Evolutionary conservation across 2,329 filamentous ascomycete species (phyloP).

Genomic region (Alternaria sp.): DNA sequence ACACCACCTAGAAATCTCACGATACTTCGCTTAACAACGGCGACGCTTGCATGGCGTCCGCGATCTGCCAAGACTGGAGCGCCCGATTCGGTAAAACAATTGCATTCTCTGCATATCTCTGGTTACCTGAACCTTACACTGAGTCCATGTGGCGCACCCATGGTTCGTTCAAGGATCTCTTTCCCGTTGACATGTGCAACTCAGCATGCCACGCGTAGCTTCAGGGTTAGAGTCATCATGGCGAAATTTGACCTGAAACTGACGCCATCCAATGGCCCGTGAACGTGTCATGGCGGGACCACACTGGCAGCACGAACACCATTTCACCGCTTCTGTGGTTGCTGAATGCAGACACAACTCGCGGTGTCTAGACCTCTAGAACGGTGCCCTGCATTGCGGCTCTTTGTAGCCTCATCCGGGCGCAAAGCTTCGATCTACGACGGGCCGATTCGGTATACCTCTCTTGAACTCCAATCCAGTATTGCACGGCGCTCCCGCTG

Average conservation of each 20-base stretch:
- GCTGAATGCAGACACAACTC: background rate
- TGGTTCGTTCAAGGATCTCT: conserved; percentile 4
- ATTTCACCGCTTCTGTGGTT: conserved; percentile 17
- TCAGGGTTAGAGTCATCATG: conserved; percentile 18
- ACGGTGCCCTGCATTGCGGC: conserved; percentile 17
- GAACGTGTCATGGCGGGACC: conserved; percentile 22
- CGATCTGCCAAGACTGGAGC: conserved; percentile 9
- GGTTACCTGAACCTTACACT: background rate
- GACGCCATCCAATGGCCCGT: conserved; percentile 20
- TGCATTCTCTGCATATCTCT: conserved; percentile 28
- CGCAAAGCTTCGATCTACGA: background rate
- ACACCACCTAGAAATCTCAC: conserved; percentile 29
- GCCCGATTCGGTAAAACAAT: conserved; percentile 26
- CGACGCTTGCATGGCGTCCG: conserved; percentile 10
- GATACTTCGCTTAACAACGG: conserved; percentile 34
- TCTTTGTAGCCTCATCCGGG: conserved; percentile 7
- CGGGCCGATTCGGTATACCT: conserved; percentile 8
- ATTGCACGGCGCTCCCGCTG: conserved; percentile 1
- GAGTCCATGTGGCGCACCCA: background rate
- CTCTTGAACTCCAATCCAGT: background rate
- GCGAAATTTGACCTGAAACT: conserved; percentile 20
- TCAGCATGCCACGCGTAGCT: conserved; percentile 24
- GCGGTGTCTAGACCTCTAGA: conserved; percentile 1
- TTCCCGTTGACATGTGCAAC: conserved; percentile 7
- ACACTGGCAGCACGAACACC: conserved; percentile 14